Evolutionary conservation across 2,329 filamentous ascomycete species (phyloP), one percentile per base, ranked within the genome.

Genomic region (Daldinia eschscholtzii): DNA sequence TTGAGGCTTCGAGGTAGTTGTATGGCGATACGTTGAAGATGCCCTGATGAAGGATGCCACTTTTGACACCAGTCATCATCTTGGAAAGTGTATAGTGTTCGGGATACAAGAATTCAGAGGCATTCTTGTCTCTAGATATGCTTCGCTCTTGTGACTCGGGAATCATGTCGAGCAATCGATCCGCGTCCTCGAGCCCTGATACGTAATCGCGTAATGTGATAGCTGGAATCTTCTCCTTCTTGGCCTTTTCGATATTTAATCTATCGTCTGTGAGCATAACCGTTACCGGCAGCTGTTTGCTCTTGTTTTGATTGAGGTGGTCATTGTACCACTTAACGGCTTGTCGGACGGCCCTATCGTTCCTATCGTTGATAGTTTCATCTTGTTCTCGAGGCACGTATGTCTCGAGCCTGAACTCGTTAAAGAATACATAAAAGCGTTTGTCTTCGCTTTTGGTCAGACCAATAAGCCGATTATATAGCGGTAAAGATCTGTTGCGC

Each of bases 381-480:
- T 92, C 91, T 5, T 86, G 80, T 20, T 90, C 87, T 69, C 96
- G 87, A 30, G 87, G 83, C 55, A 98, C 88, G 77, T 97, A 92
- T 0, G 96, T 99, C 80, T 99, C 97, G 42, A 94, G 85, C 58
- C 95, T 89, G 78, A 99, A 99, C 76, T 99, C 96, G 80, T 99
- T 99, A 88, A 98, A 98, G 80, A 99, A 99, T 59, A 99, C 93
- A 77, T 98, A 98, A 79, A 97, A 98, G 61, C 95, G 90, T 85
- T 99, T 99, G 72, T 97, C 94, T 75, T 97, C 94, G 77, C 95
- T 97, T 81, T 95, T 97, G 42, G 94, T 97, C 71, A 99, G 85
- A 23, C 92, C 90, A 73, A 98, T 89, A 57, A 99, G 85, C 42
- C 96, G 92, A 80, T 98, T 98, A 83, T 98, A 99, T 41, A 99